Percentiles rank a stretch among this genome's conserved stretches.
These are phyloP conservation scores for Boletus rubroflammeus DNA, from an alignment of 768 basidiomycete genomes.

Conservation along the genomic window DNA sequence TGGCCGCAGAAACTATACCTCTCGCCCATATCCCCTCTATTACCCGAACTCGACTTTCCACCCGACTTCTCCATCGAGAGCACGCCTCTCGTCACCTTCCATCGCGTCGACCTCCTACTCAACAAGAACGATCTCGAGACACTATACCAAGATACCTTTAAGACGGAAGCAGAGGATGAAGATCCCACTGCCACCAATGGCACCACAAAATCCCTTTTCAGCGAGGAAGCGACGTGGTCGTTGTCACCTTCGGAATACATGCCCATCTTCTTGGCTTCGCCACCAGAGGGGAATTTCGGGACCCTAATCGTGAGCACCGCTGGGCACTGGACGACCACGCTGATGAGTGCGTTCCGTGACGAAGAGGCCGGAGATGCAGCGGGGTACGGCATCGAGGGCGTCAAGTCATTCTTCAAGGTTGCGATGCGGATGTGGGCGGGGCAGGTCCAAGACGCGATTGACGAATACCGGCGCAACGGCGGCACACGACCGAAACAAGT, in stretches of 20 bases:
- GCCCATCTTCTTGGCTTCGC: constrained; percentile 40
- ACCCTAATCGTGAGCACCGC: constrained; percentile 63
- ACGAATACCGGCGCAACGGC: constrained; percentile 30
- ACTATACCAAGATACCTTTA: constrained; percentile 36
- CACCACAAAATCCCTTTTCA: constrained; percentile 44
- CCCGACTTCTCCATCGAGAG: constrained; percentile 47
- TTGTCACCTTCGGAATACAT: constrained; percentile 52
- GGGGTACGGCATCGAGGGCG: constrained; percentile 48
- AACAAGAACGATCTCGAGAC: constrained; percentile 44
- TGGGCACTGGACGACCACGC: constrained; percentile 65
- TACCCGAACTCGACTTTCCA: constrained; percentile 41
- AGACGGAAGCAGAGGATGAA: constrained; percentile 15
- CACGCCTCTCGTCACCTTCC: constrained; percentile 65
- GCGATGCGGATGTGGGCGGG: constrained; percentile 55
- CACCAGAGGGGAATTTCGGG: constrained; percentile 51
- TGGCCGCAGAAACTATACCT: constrained; percentile 67
- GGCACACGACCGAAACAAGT: constrained; percentile 40
- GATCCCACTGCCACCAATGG: constrained; percentile 13
- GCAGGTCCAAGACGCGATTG: constrained; percentile 45
- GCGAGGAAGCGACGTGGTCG: constrained; percentile 53
- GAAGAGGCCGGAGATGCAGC: constrained; percentile 28
- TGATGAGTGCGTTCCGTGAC: constrained; percentile 44
- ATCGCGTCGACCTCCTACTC: constrained; percentile 59
- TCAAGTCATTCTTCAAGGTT: constrained; percentile 56
- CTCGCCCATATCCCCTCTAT: constrained; percentile 43